phyloP scores from a whole-genome alignment of 1,139 yeast genomes.

The Kluyveromyces sp. region DNA sequence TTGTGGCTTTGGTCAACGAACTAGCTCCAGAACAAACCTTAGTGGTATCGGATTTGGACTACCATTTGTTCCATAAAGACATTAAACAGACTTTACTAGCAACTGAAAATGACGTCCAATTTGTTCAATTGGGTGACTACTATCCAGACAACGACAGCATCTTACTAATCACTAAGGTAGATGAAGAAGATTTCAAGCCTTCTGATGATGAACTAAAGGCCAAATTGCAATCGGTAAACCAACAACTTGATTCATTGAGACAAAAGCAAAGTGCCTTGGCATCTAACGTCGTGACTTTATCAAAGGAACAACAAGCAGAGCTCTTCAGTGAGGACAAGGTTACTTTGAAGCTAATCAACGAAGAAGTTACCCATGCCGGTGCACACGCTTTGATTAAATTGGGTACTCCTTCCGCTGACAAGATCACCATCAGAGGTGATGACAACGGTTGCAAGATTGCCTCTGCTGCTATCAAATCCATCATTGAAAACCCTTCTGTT shows the following conservation, averaged over 20 bases:
- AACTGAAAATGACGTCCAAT: slow-evolving; percentile 45
- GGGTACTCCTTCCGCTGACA: slow-evolving; percentile 22
- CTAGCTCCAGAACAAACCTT: slow-evolving; percentile 61
- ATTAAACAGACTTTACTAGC: slow-evolving; percentile 37
- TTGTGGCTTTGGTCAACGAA: slow-evolving; percentile 66
- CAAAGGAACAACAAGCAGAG: slow-evolving; percentile 50
- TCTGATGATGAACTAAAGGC: slow-evolving; percentile 40
- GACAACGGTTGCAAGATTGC: slow-evolving; percentile 25
- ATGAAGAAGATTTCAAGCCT: slow-evolving; percentile 47
- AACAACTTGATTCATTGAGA: slow-evolving; percentile 49
- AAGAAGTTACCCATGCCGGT: slow-evolving; percentile 35
- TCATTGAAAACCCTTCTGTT: slow-evolving; percentile 20
- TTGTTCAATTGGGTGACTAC: slow-evolving; percentile 46
- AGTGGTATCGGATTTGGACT: slow-evolving; percentile 58
- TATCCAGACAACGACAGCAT: slow-evolving; percentile 34
- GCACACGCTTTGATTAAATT: slow-evolving; percentile 42
- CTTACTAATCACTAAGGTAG: slow-evolving; percentile 42
- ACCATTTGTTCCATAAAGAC: slow-evolving; percentile 50
- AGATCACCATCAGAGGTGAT: slow-evolving; percentile 29
- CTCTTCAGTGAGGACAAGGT: slow-evolving; percentile 33
- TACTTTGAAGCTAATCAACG: slow-evolving; percentile 27
- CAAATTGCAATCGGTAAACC: slow-evolving; percentile 42
- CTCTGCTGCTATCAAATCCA: slow-evolving; percentile 19
- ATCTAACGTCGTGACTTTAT: slow-evolving; percentile 44
- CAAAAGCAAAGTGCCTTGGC: slow-evolving; percentile 48